A percentile compares a stretch with the other conserved stretches of the same genome.
Conservation (phyloP, 495 filamentous ascomycete genomes). For the Daldinia childiae region DNA sequence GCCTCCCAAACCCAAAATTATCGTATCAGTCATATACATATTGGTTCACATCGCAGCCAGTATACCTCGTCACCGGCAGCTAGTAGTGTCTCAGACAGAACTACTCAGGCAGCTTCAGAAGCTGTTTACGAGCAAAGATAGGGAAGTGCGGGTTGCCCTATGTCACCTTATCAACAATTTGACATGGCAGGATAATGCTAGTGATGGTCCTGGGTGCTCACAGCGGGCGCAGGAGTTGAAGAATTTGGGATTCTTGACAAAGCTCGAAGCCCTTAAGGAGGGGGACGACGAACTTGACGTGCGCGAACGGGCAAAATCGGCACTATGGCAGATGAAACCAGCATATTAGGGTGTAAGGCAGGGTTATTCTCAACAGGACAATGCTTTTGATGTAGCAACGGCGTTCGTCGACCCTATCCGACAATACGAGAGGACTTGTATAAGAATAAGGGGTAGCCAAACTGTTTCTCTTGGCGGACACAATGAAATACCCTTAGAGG, state of each 20-base stretch:
- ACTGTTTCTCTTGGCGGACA: not conserved
- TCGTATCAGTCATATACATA: slow-evolving; percentile 76
- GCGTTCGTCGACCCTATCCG: not conserved
- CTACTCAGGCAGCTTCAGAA: slow-evolving; percentile 70
- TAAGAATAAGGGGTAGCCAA: not conserved
- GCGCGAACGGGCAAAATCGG: slow-evolving; percentile 82
- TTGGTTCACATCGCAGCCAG: slow-evolving; percentile 88
- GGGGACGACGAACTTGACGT: slow-evolving; percentile 83
- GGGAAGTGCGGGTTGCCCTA: slow-evolving; percentile 75
- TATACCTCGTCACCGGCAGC: slow-evolving; percentile 74
- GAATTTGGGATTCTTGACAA: slow-evolving; percentile 74
- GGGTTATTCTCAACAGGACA: not conserved
- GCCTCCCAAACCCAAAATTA: slow-evolving; percentile 74
- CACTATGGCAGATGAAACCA: slow-evolving; percentile 70
- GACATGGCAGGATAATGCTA: slow-evolving; percentile 77
- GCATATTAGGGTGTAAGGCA: slow-evolving; percentile 14
- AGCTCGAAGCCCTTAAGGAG: slow-evolving; percentile 68
- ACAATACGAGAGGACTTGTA: not conserved
- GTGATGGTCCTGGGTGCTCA: slow-evolving; percentile 67
- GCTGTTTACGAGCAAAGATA: slow-evolving; percentile 76
- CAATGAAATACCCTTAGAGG: not conserved
- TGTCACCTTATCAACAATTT: slow-evolving; percentile 87
- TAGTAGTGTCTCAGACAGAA: slow-evolving; percentile 65
- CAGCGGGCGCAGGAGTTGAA: slow-evolving; percentile 73
- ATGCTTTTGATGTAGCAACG: not conserved